Base-by-base conservation (phyloP, 805 yeast genomes). In the Metschnikowia rubicola region DNA sequence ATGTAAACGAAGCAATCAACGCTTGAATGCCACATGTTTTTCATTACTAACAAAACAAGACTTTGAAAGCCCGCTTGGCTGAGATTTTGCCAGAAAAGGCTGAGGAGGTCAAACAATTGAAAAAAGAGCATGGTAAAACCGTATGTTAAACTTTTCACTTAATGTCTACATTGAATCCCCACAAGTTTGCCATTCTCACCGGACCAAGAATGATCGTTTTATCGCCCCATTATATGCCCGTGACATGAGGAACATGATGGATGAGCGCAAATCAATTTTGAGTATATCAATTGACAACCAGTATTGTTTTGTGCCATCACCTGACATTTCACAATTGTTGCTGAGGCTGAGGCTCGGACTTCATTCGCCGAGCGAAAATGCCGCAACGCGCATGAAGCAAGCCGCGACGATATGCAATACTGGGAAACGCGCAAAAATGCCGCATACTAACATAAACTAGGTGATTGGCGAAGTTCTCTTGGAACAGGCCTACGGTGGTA, bases 11-110 rank as follows among this genome's bases (percentile, higher is more conserved):
- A 30, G 11, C 31, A 30, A 28, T 15, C 35, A 30, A 34, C 31
- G 32, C 15, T 6, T 12, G 17, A 21, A 26, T 9, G 10, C 39
- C 30, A 26, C 31, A 8, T 17, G 4, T 21, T 44, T 35, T 13
- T 30, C 19, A n/a, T 13, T 53, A 55, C 57, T 55, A 53, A 53
- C 62, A 12, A 29, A 26, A 64, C 46, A 65, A 80, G 78, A 84
- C 97, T 55, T 79, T 94, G 62, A 94, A 94, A 74, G 96, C 94
- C 73, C 84, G 96, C 68, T 91, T 94, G 67, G 95, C 90, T 47
- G 96, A 88, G 66, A 77, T 88, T 57, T 81, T 91, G 68, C 98
- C 98, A 57, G 90, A 80, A 63, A 88, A 88, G 77, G 86, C 86
- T 60, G 97, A 89, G 70, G 88, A 90, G 76, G 85, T 94, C 72